Evolutionary conservation across 306 rosid species (phyloP), one percentile per base, ranked within the genome.

Genomic region (Prunus fruticosa): DNA sequence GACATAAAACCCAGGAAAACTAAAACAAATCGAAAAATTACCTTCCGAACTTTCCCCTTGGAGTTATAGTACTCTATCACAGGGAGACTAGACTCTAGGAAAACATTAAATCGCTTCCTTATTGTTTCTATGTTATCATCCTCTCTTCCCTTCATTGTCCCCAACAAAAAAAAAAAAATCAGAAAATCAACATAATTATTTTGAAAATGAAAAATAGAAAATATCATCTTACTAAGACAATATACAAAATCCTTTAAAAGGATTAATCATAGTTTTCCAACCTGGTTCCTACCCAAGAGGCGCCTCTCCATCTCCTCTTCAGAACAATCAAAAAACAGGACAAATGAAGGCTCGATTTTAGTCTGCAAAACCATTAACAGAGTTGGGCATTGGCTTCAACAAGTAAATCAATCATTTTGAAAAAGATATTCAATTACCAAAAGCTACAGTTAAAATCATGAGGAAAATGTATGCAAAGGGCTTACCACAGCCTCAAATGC

Each of bases 51-150:
- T 87, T 92, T 96, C 56, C 87, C 91, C 86, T 84, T 93, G 23
- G 88, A 82, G 18, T 86, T 88, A 78, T 92, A 96, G 80, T 92
- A 79, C 77, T 86, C 75, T 78, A 96, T 65, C 83, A 96, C 99
- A 16, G 96, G 97, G 78, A 89, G 91, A 77, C 97, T 96, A 64
- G 93, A 96, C 30, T 96, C 97, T 79, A 88, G 72, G 84, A 92
- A 96, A 88, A 96, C 98, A 81, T 79, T 88, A 76, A 96, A 96
- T 57, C 99, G 84, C 85, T 96, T 96, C 90, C 96, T 91, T 77
- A 96, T 92, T 73, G 98, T 96, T 85, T 96, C 99, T 74, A 88
- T 85, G 73, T 96, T 96, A 85, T 96, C 99, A 79, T 96, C 99
- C 72, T 83, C 98, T 84, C 98, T 89, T 76, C 98, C 99, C 98